Base-by-base conservation (phyloP, 306 rosid genomes). In the Prinsepia uniflora region DNA sequence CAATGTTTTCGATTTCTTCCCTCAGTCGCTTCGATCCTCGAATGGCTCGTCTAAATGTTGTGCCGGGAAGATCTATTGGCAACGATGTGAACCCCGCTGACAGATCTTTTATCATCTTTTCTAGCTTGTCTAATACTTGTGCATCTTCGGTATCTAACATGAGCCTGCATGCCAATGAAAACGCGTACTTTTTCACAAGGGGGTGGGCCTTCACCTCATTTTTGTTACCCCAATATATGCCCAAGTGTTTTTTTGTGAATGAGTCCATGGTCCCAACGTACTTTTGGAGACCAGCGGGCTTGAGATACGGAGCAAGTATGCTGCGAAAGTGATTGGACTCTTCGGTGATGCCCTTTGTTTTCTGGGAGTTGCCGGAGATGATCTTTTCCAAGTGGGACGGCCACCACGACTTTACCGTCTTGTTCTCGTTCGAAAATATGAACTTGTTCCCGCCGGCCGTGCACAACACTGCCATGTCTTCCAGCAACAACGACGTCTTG, bases 21-120 rank as follows among this genome's bases (percentile, higher is more conserved):
- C 45, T 30, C 44, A 67, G 11, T 7, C 42, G n/a, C 76, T 11
- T 43, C 7, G 77, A 44, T 5, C 40, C 62, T 42, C 2, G 15
- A 6, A 72, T 30, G 6, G 78, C 78, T 0, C 65, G 39, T 19
- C 43, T 59, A 4, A 65, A 72, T 6, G 13, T 49, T 34, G 81
- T 72, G 10, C 78, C 81, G 0, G 81, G 81, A 4, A 78, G 3
- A 60, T 78, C 41, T 7, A 78, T 60, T 0, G 78, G 81, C 43
- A 59, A 5, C 7, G 74, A 42, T 8, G 30, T 24, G 17, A 66
- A 50, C 20, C 81, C 81, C 0, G 76, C 18, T 0, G 68, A 59
- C 3, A 75, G 45, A 6, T 66, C n/a, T 18, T 17, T 42, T 47
- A 47, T n/a, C 7, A 65, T 42, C 8, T 44, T 50, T 17, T 66